Base-by-base conservation (phyloP, 192 early-diverging fungal genomes). In the Spinellus fusiger region DNA sequence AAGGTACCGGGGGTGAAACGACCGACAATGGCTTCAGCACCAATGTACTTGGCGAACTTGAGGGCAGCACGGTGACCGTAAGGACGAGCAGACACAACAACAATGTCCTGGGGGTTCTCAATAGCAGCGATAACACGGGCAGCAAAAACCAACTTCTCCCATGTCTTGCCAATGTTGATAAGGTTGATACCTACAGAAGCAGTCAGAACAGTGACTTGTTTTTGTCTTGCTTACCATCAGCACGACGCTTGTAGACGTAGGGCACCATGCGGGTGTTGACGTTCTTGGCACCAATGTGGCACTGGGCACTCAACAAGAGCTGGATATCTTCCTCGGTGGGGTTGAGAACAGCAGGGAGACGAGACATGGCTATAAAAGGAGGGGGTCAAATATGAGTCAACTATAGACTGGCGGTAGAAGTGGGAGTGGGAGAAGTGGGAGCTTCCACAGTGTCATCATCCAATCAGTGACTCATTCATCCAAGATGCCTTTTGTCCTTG, bases 1-100 rank as follows among this genome's bases (percentile, higher is more conserved):
- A 99, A 98, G 82, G 94, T 98, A 88, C 97, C 97, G 66, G 97
- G 97, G 70, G 97, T 99, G 92, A 99, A 99, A 78, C 96, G 92
- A 78, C 98, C 98, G 54, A 95, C 96, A 64, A 99, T 94, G 73
- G 96, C 95, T 83, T 97, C 92, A 65, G 94, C 93, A 68, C 95
- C 95, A 72, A 94, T 99, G 89, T 98, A 90, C 68, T 88, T 88
- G 59, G 94, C 98, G 81, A 88, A 99, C 90, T 99, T 99, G 61
- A 96, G 85, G 65, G 91, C 93, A 60, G 95, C 98, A 82, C 98
- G 92, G 84, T 98, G 98, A 69, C 96, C 98, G 73, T 89, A 96
- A 62, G 93, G 83, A 77, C 93, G 92, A 75, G 95, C 88, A 74
- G 96, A 94, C 78, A 99, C 93, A 62, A 98, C 92, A 78, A 87